These are phyloP conservation scores for Metarhizium guizhouense DNA, from an alignment of 2,329 filamentous ascomycete species.

Conservation along the genomic window DNA sequence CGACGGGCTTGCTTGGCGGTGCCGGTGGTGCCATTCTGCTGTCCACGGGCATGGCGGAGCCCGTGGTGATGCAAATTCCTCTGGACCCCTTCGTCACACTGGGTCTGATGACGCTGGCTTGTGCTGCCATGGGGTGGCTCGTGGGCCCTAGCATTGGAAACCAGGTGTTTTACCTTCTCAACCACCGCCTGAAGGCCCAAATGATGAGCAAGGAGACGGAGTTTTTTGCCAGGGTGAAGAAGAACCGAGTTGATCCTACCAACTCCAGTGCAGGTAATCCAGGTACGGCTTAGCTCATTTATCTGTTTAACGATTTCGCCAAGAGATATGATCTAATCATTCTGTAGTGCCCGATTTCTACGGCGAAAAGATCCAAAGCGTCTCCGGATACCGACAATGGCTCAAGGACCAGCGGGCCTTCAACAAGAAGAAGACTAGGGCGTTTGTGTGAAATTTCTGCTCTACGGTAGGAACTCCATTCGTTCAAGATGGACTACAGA, in stretches of 20 bases:
- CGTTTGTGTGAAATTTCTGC: constrained; percentile 40
- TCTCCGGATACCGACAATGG: constrained; percentile 87
- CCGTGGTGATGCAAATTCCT: constrained; percentile 61
- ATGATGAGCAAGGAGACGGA: constrained; percentile 87
- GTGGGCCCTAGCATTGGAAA: constrained; percentile 76
- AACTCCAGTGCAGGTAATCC: constrained; percentile 87
- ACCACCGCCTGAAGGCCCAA: constrained; percentile 60
- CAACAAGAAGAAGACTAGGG: constrained; percentile 82
- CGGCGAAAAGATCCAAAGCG: constrained; percentile 94
- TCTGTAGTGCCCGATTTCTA: constrained; percentile 85
- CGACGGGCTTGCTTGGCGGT: constrained; percentile 54
- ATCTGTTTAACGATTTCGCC: background rate
- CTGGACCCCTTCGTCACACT: constrained; percentile 83
- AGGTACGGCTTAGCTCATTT: constrained; percentile 29
- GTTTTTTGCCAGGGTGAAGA: constrained; percentile 88
- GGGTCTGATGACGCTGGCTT: constrained; percentile 69
- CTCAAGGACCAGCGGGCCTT: constrained; percentile 95
- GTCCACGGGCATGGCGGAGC: constrained; percentile 63
- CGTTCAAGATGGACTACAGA: constrained; percentile 3
- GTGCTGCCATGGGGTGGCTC: constrained; percentile 79
- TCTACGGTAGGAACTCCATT: background rate
- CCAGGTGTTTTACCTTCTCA: constrained; percentile 66
- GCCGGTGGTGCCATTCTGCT: constrained; percentile 56
- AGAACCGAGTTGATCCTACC: constrained; percentile 82
- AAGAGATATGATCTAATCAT: constrained; percentile 10